phyloP scores from a whole-genome alignment of 2,329 filamentous ascomycete genomes.

The Lasiodiplodia gonubiensis region DNA sequence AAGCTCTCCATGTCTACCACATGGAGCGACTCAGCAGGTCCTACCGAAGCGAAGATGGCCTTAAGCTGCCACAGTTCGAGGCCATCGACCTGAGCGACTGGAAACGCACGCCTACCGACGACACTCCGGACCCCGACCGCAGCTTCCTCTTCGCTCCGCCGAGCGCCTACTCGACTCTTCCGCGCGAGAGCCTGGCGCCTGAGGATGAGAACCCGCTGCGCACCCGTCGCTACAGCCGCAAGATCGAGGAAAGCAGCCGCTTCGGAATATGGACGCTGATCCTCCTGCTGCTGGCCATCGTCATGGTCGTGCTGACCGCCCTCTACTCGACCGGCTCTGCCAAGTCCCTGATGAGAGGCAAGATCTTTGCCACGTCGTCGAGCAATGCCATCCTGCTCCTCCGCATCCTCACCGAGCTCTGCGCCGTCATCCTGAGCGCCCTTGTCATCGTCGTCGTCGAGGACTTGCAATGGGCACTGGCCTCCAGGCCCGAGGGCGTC shows the following conservation, averaged over 20 bases:
- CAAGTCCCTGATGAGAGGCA: slow-evolving; percentile 12
- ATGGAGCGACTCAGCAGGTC: slow-evolving; percentile 20
- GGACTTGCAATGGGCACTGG: slow-evolving; percentile 23
- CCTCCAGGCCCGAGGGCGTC: slow-evolving; percentile 14
- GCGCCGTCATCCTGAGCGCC: slow-evolving; percentile 5
- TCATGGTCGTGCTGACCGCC: slow-evolving; percentile 10
- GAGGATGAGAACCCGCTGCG: slow-evolving; percentile 2
- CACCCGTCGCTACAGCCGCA: slow-evolving; percentile 14
- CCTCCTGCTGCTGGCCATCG: slow-evolving; percentile 8
- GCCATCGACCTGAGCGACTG: slow-evolving; percentile 17
- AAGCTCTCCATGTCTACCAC: slow-evolving; percentile 16
- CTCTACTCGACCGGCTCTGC: slow-evolving; percentile 20
- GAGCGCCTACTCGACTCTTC: not conserved
- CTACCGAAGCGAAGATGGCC: not conserved
- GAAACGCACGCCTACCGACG: slow-evolving; percentile 1
- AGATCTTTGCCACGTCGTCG: slow-evolving; percentile 14
- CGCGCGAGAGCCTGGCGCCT: not conserved
- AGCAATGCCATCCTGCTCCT: slow-evolving; percentile 21
- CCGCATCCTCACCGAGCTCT: slow-evolving; percentile 23
- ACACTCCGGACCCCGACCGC: not conserved
- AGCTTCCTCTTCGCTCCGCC: slow-evolving; percentile 10
- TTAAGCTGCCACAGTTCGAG: slow-evolving; percentile 12
- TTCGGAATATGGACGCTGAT: slow-evolving; percentile 18
- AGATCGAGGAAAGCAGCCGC: slow-evolving; percentile 16
- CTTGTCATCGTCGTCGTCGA: slow-evolving; percentile 17